phyloP scores from a whole-genome alignment of 2,329 filamentous ascomycete genomes.

The Coniella vitis region DNA sequence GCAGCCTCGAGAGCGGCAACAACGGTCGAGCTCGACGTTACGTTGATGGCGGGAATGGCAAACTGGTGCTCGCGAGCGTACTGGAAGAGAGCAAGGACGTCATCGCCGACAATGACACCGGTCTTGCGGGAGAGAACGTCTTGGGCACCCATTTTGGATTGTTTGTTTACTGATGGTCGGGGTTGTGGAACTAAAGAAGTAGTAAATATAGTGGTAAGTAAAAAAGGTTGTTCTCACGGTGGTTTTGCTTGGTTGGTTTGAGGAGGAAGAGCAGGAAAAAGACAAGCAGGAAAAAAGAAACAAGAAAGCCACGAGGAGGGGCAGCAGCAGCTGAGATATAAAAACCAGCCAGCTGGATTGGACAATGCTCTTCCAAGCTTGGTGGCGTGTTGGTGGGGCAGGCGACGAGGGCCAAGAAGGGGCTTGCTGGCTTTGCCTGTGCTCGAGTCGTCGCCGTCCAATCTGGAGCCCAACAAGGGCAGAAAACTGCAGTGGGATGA shows the following conservation, averaged over 20 bases:
- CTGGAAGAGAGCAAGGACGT: constrained; percentile 60
- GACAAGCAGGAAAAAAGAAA: too few species aligned
- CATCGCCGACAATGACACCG: constrained; percentile 55
- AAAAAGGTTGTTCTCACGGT: too few species aligned
- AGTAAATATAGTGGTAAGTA: neutral
- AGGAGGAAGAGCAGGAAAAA: too few species aligned
- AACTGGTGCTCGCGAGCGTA: constrained; percentile 83
- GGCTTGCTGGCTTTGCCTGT: constrained; percentile 1
- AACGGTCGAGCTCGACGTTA: constrained; percentile 75
- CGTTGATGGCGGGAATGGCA: constrained; percentile 87
- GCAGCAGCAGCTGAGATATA: constrained; percentile 1
- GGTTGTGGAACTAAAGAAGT: too few species aligned
- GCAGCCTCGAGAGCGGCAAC: constrained; percentile 91
- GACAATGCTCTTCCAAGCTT: neutral
- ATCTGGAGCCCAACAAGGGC: constrained; percentile 9
- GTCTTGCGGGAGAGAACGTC: constrained; percentile 56
- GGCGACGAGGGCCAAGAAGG: neutral
- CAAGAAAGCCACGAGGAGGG: neutral
- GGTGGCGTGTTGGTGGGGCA: constrained; percentile 6
- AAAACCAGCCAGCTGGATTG: neutral
- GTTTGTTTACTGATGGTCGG: neutral
- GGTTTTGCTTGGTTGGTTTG: too few species aligned
- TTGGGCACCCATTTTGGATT: constrained; percentile 36
- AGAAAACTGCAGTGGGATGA: constrained; percentile 9
- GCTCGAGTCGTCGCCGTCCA: too few species aligned